Evolutionary conservation across 2,329 filamentous ascomycete species (phyloP), one percentile per base, ranked within the genome.

Genomic region (Pseudogymnoascus sp.): DNA sequence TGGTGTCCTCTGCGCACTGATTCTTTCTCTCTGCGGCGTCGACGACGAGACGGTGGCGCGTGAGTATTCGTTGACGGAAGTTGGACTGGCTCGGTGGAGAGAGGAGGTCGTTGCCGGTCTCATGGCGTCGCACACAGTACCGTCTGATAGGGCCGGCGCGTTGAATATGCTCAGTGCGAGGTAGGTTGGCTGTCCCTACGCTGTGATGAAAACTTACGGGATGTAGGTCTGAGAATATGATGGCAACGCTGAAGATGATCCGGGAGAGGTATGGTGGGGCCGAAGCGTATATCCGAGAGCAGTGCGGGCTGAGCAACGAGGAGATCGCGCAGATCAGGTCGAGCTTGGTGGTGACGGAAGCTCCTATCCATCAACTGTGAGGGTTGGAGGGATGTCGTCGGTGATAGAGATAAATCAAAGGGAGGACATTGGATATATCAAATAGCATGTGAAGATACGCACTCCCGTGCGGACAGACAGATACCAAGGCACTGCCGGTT

Each of bases 51-150:
- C 75, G 3, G 80, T 90, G n/a, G 87, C 86, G 0, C 74, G 80
- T 8, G 89, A 93, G 72, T 93, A 92, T 72, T 77, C 80, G 14
- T 76, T 90, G 8, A 90, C 87, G 0, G 84, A 89, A 61, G 68
- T 78, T 1, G 88, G 88, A 0, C 75, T 91, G 6, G 76, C 69
- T 77, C 70, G 78, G 35, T 80, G 85, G 66, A 80, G 81, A 21
- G 77, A 79, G 56, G 72, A 79, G 38, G 76, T 89, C 14, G 71
- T 85, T 40, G 68, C 76, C 8, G 76, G 78, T n/a, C 70, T 85
- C 50, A 74, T 82, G 66, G 75, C 78, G 62, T 79, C 81, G 59
- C 80, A 80, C 0, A 77, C 79, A 7, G 74, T 87, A 63, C 73
- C 73, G 33, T 67, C 62, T 11, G 69, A 72, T 65, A 64, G 66